Base-by-base conservation (phyloP, 2,329 filamentous ascomycete genomes). In the Cercospora sp. region DNA sequence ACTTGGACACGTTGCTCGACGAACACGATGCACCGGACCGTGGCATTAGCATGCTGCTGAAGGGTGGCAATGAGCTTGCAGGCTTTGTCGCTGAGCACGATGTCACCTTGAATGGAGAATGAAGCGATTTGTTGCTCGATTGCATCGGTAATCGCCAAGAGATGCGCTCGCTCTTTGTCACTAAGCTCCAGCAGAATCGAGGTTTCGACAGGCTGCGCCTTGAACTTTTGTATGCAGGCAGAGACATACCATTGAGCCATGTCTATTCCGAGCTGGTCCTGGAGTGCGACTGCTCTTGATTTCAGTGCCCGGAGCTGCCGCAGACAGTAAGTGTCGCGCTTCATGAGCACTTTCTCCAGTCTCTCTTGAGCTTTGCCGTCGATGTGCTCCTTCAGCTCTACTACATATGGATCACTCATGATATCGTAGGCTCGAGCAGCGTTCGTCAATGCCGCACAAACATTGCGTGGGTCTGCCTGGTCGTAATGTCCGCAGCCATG, bases 11-110 rank as follows among this genome's bases (percentile, higher is more conserved):
- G 71, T 69, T 84, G 81, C 64, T 84, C 78, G 5, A 83, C 81
- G 66, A 85, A 85, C 1, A 85, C 75, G 4, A 85, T 75, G 3
- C 81, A 81, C 13, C 80, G 80, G 33, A 82, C 80, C 0, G 70
- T 70, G 6, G 69, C 31, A 7, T 64, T 67, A 13, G 75, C 74
- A 69, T 83, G 78, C 3, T 72, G 64, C 4, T 76, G 69, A 6
- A 84, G 74, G 10, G 81, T 68, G 5, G 80, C 72, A 5, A 77
- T 36, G 4, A 83, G 76, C 36, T 67, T 26, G 28, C 63, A 42
- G 20, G 72, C 72, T 63, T 77, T 78, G 16, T 70, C 28, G 8
- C 69, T 68, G 1, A 66, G 63, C 18, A 42, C 4, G 10, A 31
- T 13, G 26, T n/a, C n/a, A 12, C 26, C 36, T n/a, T 36, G n/a